Evolutionary conservation across 371 early-diverging fungal genomes (phyloP), one percentile per base, ranked within the genome.

Genomic region (Mortierella sp.): DNA sequence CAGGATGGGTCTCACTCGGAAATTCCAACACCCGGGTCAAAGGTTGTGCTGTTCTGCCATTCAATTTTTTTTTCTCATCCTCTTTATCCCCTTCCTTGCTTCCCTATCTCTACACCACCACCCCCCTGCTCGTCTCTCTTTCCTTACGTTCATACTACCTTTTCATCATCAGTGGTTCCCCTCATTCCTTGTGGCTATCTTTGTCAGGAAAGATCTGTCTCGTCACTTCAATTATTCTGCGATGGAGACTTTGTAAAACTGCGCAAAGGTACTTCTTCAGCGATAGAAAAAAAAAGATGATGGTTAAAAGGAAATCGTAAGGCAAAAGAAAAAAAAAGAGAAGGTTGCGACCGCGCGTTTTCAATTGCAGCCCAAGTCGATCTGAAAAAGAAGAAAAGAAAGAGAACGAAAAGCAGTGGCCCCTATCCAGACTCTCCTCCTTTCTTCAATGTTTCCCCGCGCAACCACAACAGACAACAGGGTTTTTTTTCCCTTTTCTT

Each of bases 1-100:
- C 5, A 31, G 55, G 55, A 3, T 39, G n/a, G 4, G n/a, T 24
- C 41, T 40, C 64, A 41, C 64, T 24, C 41, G 40, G 64, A 58
- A 58, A 58, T 58, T 58, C 58, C 58, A 31, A 14, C 34, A 6
- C 34, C 58, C 58, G 58, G 58, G 16, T 58, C 31, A 55, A 55
- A 44, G 44, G 11, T 44, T 16, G 44, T 13, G n/a, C 5, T 26
- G 0, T 19, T 63, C 64, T 64, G 26, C 2, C 26, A 8, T 66
- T 44, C 5, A 45, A 19, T 44, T 65, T 43, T 65, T 65, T 43
- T 41, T 26, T 19, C 16, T 64, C 11, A 10, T 24, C 4, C 8
- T 37, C 26, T 64, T 64, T 37, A 8, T 16, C 29, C 4, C 34
- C 39, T 63, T 63, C n/a, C n/a, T n/a, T n/a, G n/a, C n/a, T n/a